Evolutionary conservation across 805 yeast genomes (phyloP), one percentile per base, ranked within the genome.

Genomic region (Myxozyma kluyveri): DNA sequence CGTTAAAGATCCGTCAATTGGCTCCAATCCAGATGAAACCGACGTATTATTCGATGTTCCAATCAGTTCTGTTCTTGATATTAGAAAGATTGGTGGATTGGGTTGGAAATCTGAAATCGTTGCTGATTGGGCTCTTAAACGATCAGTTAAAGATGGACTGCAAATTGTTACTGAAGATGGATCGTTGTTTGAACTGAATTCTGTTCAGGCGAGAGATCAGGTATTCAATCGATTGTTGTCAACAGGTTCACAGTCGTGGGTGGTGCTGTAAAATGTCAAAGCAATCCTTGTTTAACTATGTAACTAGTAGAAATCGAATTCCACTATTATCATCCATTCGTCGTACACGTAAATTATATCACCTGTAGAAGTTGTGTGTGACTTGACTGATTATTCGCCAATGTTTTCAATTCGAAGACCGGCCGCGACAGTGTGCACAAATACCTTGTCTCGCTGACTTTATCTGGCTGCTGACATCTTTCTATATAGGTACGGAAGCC

Each of bases 31-130:
- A 6, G 43, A n/a, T 18, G 47, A 49, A 24, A 32, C 27, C 21
- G 50, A 47, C 23, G 43, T 47, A 3, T 39, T 18, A 21, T 50
- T 44, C 29, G 46, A 14, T 2, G 35, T 50, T 12, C 42, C 49
- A 14, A 32, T 50, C 42, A 23, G 43, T 2, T 42, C 44, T 18
- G 41, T 50, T 5, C 33, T 35, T 18, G 54, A 50, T 35, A 21
- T 50, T 7, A 33, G 33, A 26, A 50, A 50, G 42, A 35, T 50
- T 1, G 54, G 54, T 9, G 54, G 49, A 19, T 33, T 50, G 27
- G 54, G 54, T 3, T 50, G 54, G 54, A 50, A 50, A 38, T 44
- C 46, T 7, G 49, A 50, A 37, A 23, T 45, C 33, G 19, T 50
- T 14, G 54, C 46, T n/a, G 49, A 49, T 1, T 50, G 54, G 54